Percentiles rank a stretch among this genome's conserved stretches.
These are phyloP conservation scores for Penicillium sclerotigenum DNA, from an alignment of 2,329 filamentous ascomycete genomes.

Conservation along the genomic window DNA sequence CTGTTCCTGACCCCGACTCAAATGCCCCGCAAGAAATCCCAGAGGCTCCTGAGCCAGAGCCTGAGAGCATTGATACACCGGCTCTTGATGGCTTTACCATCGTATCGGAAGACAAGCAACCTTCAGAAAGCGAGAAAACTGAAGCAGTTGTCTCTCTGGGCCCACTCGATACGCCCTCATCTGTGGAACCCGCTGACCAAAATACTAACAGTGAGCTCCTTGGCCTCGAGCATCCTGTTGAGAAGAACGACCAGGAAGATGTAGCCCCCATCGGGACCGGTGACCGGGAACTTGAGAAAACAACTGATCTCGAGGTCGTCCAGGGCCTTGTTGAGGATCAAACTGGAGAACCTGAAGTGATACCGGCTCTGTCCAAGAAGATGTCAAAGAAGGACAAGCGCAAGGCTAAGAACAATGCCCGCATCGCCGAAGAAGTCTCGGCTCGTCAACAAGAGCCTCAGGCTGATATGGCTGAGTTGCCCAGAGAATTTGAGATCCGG, in stretches of 20 bases:
- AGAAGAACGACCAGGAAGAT: not conserved
- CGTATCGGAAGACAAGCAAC: not conserved
- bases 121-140: not conserved
- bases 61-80: not conserved
- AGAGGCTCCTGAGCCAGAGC: not conserved
- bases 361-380: conserved; percentile 13
- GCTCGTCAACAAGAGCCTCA: not conserved
- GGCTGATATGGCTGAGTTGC: not conserved
- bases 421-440: conserved; percentile 1
- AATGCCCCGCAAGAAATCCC: not conserved
- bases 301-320: not conserved
- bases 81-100: not conserved
- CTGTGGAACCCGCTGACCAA: not conserved
- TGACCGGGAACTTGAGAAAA: not conserved
- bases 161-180: not conserved
- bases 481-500: not conserved
- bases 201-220: not conserved
- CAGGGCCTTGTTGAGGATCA: not conserved
- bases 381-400: conserved; percentile 26
- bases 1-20: not conserved
- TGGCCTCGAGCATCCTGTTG: not conserved
- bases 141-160: not conserved
- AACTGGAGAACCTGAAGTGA: conserved; percentile 1
- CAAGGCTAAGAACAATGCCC: conserved; percentile 20
- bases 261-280: not conserved